phyloP scores from a whole-genome alignment of 108 stramenopile genomes.

The Seminavis robusta region DNA sequence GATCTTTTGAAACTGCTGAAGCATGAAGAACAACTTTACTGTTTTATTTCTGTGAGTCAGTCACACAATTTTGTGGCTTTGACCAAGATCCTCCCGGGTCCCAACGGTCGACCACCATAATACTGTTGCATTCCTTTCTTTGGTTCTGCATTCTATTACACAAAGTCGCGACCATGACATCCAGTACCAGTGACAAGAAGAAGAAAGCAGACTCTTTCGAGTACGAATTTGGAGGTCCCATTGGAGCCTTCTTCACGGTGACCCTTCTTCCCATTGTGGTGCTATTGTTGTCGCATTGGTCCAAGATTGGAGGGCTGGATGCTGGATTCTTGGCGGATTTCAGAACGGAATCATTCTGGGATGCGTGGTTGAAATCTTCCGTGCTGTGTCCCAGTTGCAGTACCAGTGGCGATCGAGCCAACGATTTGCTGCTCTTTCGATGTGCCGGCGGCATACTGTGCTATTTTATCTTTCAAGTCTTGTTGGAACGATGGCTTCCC shows the following conservation, averaged over 20 bases:
- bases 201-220: constrained; percentile 44
- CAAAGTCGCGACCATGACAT: no score
- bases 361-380: constrained; percentile 9
- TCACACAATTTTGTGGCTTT: no score
- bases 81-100: no score
- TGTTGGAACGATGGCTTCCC: constrained; percentile 82
- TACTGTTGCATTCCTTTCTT: no score
- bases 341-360: constrained; percentile 14
- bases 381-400: constrained; percentile 45
- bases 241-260: constrained; percentile 72
- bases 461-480: constrained; percentile 87
- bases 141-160: no score
- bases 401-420: no score
- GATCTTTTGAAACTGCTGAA: no score
- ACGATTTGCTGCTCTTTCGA: constrained; percentile 17
- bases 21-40: no score
- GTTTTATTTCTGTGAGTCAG: no score
- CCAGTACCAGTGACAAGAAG: no score
- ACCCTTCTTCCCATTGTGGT: constrained; percentile 78
- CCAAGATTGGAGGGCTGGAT: constrained; percentile 47
- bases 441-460: constrained; percentile 49
- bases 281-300: constrained; percentile 59
- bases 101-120: no score
- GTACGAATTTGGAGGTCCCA: constrained; percentile 96
- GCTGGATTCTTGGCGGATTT: constrained; percentile 5